Evolutionary conservation across 2,329 filamentous ascomycete genomes (phyloP), one percentile per base, ranked within the genome.

Genomic region (Arthrobotrys entomopaga): DNA sequence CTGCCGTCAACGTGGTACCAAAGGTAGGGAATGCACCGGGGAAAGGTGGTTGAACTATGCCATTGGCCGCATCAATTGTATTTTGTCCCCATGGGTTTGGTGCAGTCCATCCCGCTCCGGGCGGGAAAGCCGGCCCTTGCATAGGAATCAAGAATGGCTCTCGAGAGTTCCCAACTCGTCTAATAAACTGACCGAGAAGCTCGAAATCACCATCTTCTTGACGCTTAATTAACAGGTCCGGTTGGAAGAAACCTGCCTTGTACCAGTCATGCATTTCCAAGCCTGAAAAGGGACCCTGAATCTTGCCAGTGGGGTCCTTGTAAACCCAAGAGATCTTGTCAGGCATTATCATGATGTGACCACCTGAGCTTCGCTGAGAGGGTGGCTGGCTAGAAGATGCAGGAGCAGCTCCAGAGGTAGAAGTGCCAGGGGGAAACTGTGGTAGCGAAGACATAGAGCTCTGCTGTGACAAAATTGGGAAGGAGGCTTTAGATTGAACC

Each of bases 261-360:
- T 98, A 99, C 95, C 95, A 99, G 79, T 99, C 96, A 78, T 99
- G 96, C 95, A 99, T 99, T 82, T 99, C 95, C 57, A 99, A 84
- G 0, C 95, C 95, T 43, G 93, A 97, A 83, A 95, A 99, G 0
- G 95, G 95, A 0, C 95, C 95, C 80, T 99, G 95, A 4, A 92
- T 90, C 76, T 92, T 90, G 20, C 93, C 93, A 80, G 96, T 92
- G 3, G 95, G 95, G 80, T 99, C 95, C 60, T 96, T 89, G 80
- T 99, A 99, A 16, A 97, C 94, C 95, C 95, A 99, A 79, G 94
- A 87, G 93, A 99, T 99, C 13, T 96, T 87, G 81, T 99, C 95
- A 1, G 95, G 95, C 95, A 99, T 98, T 3, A 99, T 94, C 93
- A 99, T 98, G 50, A 91, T 93, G 15, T 92, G 89, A 76, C 90